Percentiles rank a stretch among this genome's conserved stretches.
Conservation (phyloP, 257 asterid species). For the Pogostemon cablin region DNA sequence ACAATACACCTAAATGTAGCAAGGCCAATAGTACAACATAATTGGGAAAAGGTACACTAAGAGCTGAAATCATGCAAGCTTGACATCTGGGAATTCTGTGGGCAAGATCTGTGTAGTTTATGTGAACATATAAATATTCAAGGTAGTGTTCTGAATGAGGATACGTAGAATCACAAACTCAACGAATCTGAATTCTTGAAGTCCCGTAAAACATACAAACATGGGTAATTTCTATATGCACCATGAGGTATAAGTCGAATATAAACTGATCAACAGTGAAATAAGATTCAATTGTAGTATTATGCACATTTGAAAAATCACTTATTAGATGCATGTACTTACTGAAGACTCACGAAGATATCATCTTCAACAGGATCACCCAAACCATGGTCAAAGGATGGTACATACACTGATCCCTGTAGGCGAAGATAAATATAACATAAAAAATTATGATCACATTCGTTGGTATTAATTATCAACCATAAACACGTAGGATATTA, state of each 20-base stretch:
- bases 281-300: neutral
- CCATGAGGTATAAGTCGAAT: neutral
- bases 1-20: neutral
- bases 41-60: neutral
- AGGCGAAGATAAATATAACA: slow-evolving; percentile 26
- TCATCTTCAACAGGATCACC: slow-evolving; percentile 98
- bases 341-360: slow-evolving; percentile 83
- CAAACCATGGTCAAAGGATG: slow-evolving; percentile 94
- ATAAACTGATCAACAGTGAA: neutral
- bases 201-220: neutral
- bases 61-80: neutral
- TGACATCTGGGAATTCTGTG: neutral
- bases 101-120: neutral
- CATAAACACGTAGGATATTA: neutral
- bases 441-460: slow-evolving; percentile 9
- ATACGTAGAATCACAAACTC: neutral
- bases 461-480: neutral
- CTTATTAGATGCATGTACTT: slow-evolving; percentile 38
- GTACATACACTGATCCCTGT: slow-evolving; percentile 86
- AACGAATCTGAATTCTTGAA: neutral
- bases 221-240: neutral
- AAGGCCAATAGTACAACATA: neutral
- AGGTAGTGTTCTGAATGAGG: neutral
- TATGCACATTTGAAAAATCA: slow-evolving; percentile 5
- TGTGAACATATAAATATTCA: neutral